These are phyloP conservation scores for Kluyveromyces nonfermentans DNA, from an alignment of 805 yeast genomes.

Conservation along the genomic window DNA sequence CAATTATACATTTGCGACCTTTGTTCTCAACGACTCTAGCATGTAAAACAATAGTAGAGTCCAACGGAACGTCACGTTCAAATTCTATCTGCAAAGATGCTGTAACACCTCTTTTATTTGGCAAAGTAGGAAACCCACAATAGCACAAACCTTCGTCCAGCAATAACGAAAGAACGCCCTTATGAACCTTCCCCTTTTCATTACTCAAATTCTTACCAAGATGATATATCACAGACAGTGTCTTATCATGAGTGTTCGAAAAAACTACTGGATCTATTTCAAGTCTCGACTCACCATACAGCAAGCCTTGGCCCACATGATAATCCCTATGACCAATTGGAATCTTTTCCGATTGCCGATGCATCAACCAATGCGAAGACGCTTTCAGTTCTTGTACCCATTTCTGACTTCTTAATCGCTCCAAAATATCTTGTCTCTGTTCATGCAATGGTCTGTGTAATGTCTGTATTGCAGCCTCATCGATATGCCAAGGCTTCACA, in stretches of 20 bases:
- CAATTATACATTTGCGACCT: conserved; percentile 76
- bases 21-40: conserved; percentile 57
- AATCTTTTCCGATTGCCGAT: conserved; percentile 35
- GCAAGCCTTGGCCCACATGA: conserved; percentile 63
- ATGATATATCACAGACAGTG: conserved; percentile 58
- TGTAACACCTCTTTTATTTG: conserved; percentile 81
- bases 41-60: conserved; percentile 52
- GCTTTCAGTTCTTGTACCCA: conserved; percentile 15
- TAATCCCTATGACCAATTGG: conserved; percentile 52
- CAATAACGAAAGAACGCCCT: conserved; percentile 70
- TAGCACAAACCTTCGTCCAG: conserved; percentile 79
- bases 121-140: conserved; percentile 77
- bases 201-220: conserved; percentile 60
- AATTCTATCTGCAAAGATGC: conserved; percentile 66
- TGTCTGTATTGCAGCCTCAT: conserved; percentile 8
- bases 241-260: conserved; percentile 31
- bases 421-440: conserved; percentile 24
- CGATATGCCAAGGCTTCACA: conserved; percentile 27
- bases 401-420: conserved; percentile 10
- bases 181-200: conserved; percentile 65
- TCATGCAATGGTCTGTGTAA: conserved; percentile 17
- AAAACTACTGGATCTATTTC: conserved; percentile 73
- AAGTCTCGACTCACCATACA: conserved; percentile 57
- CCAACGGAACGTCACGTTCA: conserved; percentile 38
- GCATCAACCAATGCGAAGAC: conserved; percentile 15